Base-by-base conservation (phyloP, 2,329 filamentous ascomycete genomes). In the Bipolaris oryzae region DNA sequence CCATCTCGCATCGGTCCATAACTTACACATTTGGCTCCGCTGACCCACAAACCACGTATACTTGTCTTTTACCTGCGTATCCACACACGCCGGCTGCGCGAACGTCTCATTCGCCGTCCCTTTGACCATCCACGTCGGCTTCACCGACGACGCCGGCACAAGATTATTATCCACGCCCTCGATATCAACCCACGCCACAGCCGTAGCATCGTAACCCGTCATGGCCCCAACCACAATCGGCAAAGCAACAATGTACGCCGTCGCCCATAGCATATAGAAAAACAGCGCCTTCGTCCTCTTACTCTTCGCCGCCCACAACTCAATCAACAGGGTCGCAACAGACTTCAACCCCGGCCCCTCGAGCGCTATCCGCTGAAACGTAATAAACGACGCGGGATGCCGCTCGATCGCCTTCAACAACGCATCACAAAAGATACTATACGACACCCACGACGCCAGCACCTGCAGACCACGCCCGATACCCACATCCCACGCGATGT, bases 121-220 rank as follows among this genome's bases (percentile, higher is more conserved):
- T 0, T 7, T 16, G 0, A 69, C 38, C 0, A 62, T 34, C 48
- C 44, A 57, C 2, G 55, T 13, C 1, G 0, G 0, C 9, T 60
- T 15, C 15, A 74, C 10, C n/a, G 51, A 52, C 5, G 60, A 49
- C 1, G 66, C 66, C 1, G 67, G 68, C 1, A 75, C 56, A 28
- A 76, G n/a, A n/a, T n/a, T 70, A 25, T 73, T 70, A 15, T 69
- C 61, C 3, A 53, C 51, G 15, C 61, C 58, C 13, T 69, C 61
- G 15, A 73, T 43, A 16, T 62, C 64, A 13, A 76, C 58, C 66
- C 70, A 75, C 0, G 69, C 61, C 5, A 66, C 66, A 2, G 60
- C 58, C 1, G 62, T 67, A 41, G 60, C 67, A n/a, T 74, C 69
- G 49, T 77, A 78, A 9, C 76, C 76, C 0, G 72, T 75, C 71